phyloP scores from a whole-genome alignment of 345 rosid genomes.

The Rhodomyrtus tomentosa region DNA sequence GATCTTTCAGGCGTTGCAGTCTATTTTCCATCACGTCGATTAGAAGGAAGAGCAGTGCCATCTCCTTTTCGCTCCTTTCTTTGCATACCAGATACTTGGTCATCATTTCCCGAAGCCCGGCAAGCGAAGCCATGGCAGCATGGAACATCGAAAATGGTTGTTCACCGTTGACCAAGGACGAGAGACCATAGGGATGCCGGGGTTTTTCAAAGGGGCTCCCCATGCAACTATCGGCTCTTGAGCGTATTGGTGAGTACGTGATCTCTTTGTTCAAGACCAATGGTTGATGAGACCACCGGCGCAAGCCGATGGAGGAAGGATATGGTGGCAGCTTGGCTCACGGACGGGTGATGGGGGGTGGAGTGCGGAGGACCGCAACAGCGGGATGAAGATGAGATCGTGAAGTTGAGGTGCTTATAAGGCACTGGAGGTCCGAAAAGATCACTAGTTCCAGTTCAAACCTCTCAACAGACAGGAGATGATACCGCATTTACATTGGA shows the following conservation, averaged over 20 bases:
- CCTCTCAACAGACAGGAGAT: too few species aligned
- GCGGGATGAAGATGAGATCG: neutral
- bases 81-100: neutral
- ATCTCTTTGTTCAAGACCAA: too few species aligned
- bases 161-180: neutral
- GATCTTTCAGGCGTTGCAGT: neutral
- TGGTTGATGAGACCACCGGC: too few species aligned
- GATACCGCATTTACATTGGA: too few species aligned
- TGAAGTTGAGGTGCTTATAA: too few species aligned
- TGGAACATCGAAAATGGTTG: neutral
- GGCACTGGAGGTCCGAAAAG: too few species aligned
- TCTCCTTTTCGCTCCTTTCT: neutral
- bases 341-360: neutral
- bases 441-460: too few species aligned
- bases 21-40: neutral
- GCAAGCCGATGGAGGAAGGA: neutral
- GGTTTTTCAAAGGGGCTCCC: neutral
- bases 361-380: neutral
- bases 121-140: neutral
- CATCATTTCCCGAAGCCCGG: neutral
- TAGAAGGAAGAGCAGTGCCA: neutral
- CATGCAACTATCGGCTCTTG: neutral
- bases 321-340: neutral
- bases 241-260: neutral
- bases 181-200: neutral